Percentiles rank a stretch among this genome's conserved stretches.
Conservation (phyloP, 176 grass and related monocot genomes). For the Carex cristatella region DNA sequence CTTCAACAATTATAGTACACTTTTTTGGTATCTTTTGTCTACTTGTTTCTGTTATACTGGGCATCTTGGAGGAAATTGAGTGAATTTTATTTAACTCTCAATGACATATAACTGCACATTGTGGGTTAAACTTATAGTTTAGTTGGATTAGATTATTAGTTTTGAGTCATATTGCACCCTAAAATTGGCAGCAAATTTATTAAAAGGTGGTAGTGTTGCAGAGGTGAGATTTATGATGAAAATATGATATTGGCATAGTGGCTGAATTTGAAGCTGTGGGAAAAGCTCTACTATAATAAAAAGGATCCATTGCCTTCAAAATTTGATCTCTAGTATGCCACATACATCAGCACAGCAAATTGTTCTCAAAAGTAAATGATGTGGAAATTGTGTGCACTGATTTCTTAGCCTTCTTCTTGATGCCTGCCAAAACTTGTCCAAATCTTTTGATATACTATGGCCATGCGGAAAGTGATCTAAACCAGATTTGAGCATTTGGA, state of each 20-base stretch:
- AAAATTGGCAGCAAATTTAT: not conserved
- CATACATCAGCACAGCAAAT: not conserved
- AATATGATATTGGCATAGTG: not conserved
- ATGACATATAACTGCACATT: not conserved
- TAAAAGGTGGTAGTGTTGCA: not conserved
- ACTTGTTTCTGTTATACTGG: not conserved
- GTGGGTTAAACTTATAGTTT: not conserved
- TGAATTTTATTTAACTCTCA: not conserved
- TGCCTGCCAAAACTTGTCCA: not conserved
- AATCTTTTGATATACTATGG: not conserved
- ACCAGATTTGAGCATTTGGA: not conserved
- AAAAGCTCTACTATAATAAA: not conserved
- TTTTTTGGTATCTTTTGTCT: not conserved
- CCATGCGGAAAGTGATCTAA: not conserved
- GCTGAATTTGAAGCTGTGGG: not conserved
- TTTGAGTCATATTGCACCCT: not conserved
- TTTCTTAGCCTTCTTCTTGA: not conserved
- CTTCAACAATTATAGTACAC: not conserved
- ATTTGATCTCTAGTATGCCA: not conserved
- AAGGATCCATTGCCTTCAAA: not conserved
- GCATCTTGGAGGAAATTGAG: not conserved
- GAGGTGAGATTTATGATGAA: not conserved
- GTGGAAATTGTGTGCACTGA: not conserved
- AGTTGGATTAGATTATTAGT: not conserved
- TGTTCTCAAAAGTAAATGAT: not conserved